Evolutionary conservation across 106 monocot genomes (phyloP).

Genomic region (Dendrobium nobile): DNA sequence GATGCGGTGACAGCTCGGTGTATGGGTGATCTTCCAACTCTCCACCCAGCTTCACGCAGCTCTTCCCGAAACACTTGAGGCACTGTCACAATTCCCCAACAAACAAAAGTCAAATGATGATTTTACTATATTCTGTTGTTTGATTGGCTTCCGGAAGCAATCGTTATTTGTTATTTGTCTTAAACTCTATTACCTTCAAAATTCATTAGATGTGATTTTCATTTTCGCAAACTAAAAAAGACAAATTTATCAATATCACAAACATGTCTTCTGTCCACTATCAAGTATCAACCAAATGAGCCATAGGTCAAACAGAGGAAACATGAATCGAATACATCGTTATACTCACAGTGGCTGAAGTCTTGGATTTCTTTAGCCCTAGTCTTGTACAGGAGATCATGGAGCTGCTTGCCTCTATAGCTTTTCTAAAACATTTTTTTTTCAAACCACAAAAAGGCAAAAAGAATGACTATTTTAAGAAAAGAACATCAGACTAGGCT

Average conservation of each 20-base stretch:
- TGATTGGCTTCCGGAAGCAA: no score
- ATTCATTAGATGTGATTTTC: background rate
- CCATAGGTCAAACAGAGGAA: background rate
- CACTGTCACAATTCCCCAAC: slow-evolving; percentile 32
- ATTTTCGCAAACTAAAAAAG: background rate
- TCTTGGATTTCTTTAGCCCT: slow-evolving; percentile 78
- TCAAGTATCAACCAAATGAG: background rate
- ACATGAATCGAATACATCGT: background rate
- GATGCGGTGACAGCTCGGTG: slow-evolving; percentile 65
- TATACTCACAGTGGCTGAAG: slow-evolving; percentile 57
- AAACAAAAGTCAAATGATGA: background rate
- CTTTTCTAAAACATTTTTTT: slow-evolving; percentile 54
- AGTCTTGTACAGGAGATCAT: slow-evolving; percentile 81
- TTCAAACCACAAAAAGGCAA: slow-evolving; percentile 1
- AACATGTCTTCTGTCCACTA: no score
- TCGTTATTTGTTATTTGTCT: no score
- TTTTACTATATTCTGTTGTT: no score
- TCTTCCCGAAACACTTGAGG: slow-evolving; percentile 73
- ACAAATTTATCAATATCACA: background rate
- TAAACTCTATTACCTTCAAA: no score
- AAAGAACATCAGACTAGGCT: background rate
- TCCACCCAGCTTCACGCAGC: slow-evolving; percentile 68
- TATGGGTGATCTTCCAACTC: slow-evolving; percentile 74
- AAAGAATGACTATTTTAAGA: background rate
- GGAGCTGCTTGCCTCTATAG: slow-evolving; percentile 88